A percentile compares a stretch with the other conserved stretches of the same genome.
Evolutionary conservation across 2,329 filamentous ascomycete genomes (phyloP).

Genomic region (Fusarium verrucosum): DNA sequence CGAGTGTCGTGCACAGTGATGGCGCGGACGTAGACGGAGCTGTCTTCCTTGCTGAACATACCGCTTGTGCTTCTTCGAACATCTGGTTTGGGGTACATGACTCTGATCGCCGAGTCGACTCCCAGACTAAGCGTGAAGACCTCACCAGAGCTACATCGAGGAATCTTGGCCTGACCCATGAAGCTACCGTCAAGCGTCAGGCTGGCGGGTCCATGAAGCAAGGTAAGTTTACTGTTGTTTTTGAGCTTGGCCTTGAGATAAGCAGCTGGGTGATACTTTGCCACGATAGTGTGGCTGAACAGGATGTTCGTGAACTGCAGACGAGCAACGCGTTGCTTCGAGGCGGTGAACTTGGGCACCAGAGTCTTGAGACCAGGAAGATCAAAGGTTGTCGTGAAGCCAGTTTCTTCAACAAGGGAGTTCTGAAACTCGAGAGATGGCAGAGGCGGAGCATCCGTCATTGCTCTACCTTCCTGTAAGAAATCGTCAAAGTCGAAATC

Average conservation of each 20-base stretch:
- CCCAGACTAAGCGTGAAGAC: slow-evolving; percentile 64
- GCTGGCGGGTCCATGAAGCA: slow-evolving; percentile 64
- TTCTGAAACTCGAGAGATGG: slow-evolving; percentile 53
- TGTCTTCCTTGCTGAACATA: slow-evolving; percentile 64
- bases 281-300: slow-evolving; percentile 67
- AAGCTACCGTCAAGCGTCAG: slow-evolving; percentile 72
- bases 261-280: slow-evolving; percentile 68
- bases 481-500: slow-evolving; percentile 38
- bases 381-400: slow-evolving; percentile 69
- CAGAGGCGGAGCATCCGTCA: slow-evolving; percentile 44
- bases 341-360: slow-evolving; percentile 58
- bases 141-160: slow-evolving; percentile 65
- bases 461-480: slow-evolving; percentile 45
- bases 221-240: slow-evolving; percentile 64
- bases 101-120: slow-evolving; percentile 65
- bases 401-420: slow-evolving; percentile 65
- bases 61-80: slow-evolving; percentile 61
- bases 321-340: slow-evolving; percentile 68
- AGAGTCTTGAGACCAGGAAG: slow-evolving; percentile 67
- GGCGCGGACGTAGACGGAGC: slow-evolving; percentile 59
- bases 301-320: slow-evolving; percentile 59
- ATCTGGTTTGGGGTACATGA: slow-evolving; percentile 65
- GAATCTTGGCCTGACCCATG: slow-evolving; percentile 64
- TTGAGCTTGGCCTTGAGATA: slow-evolving; percentile 67
- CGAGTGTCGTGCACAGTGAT: slow-evolving; percentile 63